Conservation (phyloP, 2,329 filamentous ascomycete species). For the Cladosporium colombiae region DNA sequence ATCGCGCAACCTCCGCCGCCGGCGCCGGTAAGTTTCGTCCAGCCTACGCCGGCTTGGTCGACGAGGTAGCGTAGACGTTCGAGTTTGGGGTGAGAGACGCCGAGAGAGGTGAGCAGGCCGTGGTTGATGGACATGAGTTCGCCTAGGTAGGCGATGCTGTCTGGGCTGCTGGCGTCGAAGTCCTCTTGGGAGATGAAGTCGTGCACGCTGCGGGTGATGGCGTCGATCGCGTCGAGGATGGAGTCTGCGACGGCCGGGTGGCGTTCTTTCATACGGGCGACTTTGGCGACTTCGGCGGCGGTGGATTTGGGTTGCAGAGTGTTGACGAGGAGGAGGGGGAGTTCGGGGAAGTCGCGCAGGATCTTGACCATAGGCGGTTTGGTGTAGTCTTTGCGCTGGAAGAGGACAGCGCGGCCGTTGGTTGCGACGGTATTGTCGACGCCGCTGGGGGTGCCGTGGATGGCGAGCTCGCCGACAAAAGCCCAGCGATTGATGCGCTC, state of each 20-base stretch:
- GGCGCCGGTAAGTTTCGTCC: constrained; percentile 96
- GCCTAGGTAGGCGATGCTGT: constrained; percentile 72
- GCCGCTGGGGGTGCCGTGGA: constrained; percentile 93
- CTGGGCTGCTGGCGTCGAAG: constrained; percentile 66
- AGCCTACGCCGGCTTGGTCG: constrained; percentile 85
- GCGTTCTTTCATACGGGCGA: constrained; percentile 67
- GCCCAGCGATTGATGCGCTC: constrained; percentile 98
- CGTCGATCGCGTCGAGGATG: constrained; percentile 84
- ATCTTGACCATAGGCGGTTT: constrained; percentile 73
- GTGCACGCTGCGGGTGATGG: constrained; percentile 63
- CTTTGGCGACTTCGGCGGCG: constrained; percentile 81
- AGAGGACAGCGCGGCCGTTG: constrained; percentile 91
- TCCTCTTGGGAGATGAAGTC: constrained; percentile 56
- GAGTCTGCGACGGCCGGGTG: constrained; percentile 77
- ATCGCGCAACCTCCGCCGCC: constrained; percentile 96
- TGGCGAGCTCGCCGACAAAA: constrained; percentile 95
- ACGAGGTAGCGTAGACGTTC: constrained; percentile 90
- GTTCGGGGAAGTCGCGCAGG: constrained; percentile 84
- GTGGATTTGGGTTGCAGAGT: constrained; percentile 88
- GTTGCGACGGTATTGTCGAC: constrained; percentile 96
- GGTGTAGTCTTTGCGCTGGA: constrained; percentile 73
- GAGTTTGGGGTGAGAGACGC: constrained; percentile 90
- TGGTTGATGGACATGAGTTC: constrained; percentile 94
- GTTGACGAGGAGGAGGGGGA: constrained; percentile 86
- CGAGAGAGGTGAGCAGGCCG: constrained; percentile 83